Base-by-base conservation (phyloP, 176 grass and related monocot genomes). In the Dactylis glomerata region DNA sequence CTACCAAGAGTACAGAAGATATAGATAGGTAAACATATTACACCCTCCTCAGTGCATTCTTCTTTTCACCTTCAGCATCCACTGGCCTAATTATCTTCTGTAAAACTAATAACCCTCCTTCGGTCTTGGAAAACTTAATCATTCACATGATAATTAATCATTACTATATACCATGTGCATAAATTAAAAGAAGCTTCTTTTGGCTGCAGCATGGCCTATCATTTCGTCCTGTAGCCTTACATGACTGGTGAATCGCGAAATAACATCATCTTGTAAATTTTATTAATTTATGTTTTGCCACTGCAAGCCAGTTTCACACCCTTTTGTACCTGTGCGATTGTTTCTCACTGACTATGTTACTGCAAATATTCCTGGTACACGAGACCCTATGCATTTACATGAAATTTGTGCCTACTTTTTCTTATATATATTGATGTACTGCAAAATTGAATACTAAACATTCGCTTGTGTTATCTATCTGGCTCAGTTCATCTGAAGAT, bases 401-500 rank as follows among this genome's bases (percentile, higher is more conserved):
- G 34, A 74, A 63, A 79, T 30, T 58, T 38, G 28, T 63, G 28
- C 38, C 61, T 83, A 46, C 45, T 30, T 58, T 49, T 31, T 33
- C 40, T 73, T 79, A 42, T 84, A 2, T 88, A 81, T 84, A 38
- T 40, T 71, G 38, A 36, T 61, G 46, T n/a, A 28, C 57, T 81
- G 28, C 42, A 79, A 26, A 73, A 81, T 15, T 64, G 3, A 1
- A 8, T 62, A 32, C 68, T 47, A 28, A 86, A 87, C 63, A 15
- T 8, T 36, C 14, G 64, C 10, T 76, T 85, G 50, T 49, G 76
- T 73, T 72, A 79, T 78, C 52, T 84, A 63, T 78, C 38, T 82
- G 65, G 75, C 9, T 77, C 85, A 95, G 91, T 73, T 95, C 65
- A 57, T 94, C 92, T 55, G 90, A 97, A 89, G 92, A 94, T 26